These are phyloP conservation scores for Lactarius vividus DNA, from an alignment of 768 basidiomycete species.

Conservation along the genomic window DNA sequence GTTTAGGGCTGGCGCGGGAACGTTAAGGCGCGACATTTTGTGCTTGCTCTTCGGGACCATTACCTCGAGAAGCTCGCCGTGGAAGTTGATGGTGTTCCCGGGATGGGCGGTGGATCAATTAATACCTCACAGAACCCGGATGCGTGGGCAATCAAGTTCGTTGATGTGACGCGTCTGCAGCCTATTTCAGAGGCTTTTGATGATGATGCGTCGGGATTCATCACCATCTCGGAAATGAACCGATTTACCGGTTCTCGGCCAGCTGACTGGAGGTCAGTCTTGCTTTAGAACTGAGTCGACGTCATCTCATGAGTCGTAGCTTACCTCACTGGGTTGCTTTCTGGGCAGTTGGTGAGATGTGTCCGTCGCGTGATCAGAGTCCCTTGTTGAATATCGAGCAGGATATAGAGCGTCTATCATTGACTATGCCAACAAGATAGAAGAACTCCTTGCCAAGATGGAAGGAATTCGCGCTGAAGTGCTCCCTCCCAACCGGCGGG, in stretches of 20 bases:
- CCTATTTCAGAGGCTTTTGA: slow-evolving; percentile 36
- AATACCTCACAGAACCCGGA: slow-evolving; percentile 18
- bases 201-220: slow-evolving; percentile 37
- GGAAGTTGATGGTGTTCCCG: not conserved
- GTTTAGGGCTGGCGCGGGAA: slow-evolving; percentile 27
- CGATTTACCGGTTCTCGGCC: slow-evolving; percentile 33
- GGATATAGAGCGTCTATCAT: slow-evolving; percentile 20
- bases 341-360: slow-evolving; percentile 31
- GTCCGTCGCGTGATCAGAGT: not conserved
- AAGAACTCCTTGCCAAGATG: slow-evolving; percentile 18
- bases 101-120: not conserved
- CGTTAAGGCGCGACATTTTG: slow-evolving; percentile 25
- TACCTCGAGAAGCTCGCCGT: slow-evolving; percentile 29
- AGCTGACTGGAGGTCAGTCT: slow-evolving; percentile 31
- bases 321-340: slow-evolving; percentile 36
- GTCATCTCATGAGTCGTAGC: slow-evolving; percentile 14
- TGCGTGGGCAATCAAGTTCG: slow-evolving; percentile 32
- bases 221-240: slow-evolving; percentile 37
- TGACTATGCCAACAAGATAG: slow-evolving; percentile 21
- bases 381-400: not conserved
- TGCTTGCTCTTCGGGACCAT: slow-evolving; percentile 35
- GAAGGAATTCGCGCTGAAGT: slow-evolving; percentile 9
- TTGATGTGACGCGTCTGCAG: slow-evolving; percentile 29
- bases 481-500: slow-evolving; percentile 13
- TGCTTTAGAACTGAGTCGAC: not conserved